Percentiles rank a stretch among this genome's conserved stretches.
Conservation (phyloP, 2,329 filamentous ascomycete genomes). For the Pyricularia pennisetigena region DNA sequence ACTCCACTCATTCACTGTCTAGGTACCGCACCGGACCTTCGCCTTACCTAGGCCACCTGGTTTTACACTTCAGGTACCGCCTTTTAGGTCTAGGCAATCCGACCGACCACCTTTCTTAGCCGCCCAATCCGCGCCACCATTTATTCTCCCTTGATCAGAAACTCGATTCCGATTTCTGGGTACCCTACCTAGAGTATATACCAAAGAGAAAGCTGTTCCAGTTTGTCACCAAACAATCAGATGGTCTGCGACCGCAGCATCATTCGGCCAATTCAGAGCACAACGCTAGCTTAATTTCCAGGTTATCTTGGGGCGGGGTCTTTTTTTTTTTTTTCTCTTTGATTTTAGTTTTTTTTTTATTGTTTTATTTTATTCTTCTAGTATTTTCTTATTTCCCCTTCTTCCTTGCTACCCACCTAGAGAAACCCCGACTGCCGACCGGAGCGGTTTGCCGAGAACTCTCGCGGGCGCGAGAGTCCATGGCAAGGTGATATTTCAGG, state of each 20-base stretch:
- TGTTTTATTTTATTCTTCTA: neutral
- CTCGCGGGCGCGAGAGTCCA: neutral
- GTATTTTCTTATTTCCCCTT: neutral
- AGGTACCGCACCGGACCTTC: neutral
- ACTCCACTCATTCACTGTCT: neutral
- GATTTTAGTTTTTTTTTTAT: neutral
- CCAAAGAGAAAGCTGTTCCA: neutral
- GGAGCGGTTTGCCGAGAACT: neutral
- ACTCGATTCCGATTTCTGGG: neutral
- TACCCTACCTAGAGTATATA: neutral
- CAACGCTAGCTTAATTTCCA: neutral
- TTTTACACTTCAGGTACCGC: neutral
- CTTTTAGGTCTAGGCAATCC: neutral
- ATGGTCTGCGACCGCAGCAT: neutral
- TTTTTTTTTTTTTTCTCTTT: neutral
- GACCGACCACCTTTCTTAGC: neutral
- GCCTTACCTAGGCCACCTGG: neutral
- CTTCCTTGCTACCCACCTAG: neutral
- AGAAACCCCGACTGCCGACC: neutral
- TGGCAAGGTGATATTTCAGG: neutral
- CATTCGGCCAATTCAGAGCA: neutral
- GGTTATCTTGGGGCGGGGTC: neutral
- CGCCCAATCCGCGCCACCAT: neutral
- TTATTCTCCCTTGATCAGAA: neutral
- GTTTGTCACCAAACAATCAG: neutral